Percentiles rank a stretch among this genome's conserved stretches.
Evolutionary conservation across 768 basidiomycete species (phyloP).

Genomic region (Aureoboletus auriporus): DNA sequence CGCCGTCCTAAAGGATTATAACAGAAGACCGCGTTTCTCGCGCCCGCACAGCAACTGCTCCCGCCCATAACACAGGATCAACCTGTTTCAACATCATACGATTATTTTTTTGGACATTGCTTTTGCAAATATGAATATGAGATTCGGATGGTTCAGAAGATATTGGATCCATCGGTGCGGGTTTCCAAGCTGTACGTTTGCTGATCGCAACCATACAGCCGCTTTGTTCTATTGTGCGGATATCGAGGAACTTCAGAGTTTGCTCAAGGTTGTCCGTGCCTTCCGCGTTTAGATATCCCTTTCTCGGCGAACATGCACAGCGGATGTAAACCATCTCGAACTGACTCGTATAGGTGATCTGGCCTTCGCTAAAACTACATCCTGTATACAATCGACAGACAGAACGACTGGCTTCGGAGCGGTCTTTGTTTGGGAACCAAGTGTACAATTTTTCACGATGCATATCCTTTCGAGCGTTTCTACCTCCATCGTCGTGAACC

Average conservation of each 20-base stretch:
- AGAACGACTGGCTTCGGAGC: not conserved
- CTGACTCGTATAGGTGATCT: not conserved
- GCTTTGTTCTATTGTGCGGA: not conserved
- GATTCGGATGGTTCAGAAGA: not conserved
- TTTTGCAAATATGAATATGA: not conserved
- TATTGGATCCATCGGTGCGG: not conserved
- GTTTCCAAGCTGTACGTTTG: not conserved
- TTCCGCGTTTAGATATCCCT: too few species aligned
- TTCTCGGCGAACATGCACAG: not conserved
- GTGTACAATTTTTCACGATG: not conserved
- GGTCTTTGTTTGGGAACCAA: not conserved
- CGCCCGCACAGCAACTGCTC: conserved; percentile 1
- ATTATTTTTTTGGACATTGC: not conserved
- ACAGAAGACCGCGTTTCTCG: not conserved
- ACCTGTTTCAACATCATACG: not conserved
- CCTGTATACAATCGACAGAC: too few species aligned
- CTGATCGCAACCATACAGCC: conserved; percentile 1
- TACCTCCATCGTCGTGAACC: not conserved
- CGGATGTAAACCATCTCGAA: not conserved
- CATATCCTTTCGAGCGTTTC: not conserved
- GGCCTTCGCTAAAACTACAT: not conserved
- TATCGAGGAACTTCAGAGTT: not conserved
- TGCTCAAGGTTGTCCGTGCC: not conserved
- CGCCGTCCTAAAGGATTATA: not conserved
- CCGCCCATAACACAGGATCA: not conserved